Base-by-base conservation (phyloP, 2,329 filamentous ascomycete genomes). In the Colletotrichum magnum region DNA sequence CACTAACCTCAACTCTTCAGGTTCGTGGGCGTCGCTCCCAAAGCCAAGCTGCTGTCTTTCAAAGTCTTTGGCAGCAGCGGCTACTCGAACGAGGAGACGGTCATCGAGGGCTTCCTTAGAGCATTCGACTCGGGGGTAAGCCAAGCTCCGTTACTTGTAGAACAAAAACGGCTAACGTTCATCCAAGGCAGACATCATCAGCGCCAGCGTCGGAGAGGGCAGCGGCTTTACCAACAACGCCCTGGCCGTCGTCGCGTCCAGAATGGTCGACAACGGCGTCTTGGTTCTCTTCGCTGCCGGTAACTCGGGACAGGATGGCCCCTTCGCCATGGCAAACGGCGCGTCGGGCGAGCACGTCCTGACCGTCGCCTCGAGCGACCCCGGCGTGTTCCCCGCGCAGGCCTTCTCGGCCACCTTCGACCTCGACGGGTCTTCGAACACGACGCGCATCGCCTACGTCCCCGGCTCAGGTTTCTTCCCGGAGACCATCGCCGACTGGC, bases 211-310 rank as follows among this genome's bases (percentile, higher is more conserved):
- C 59, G 80, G 82, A 4, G 71, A 74, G 6, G 74, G 78, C 2
- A 76, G 78, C 58, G 84, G 84, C 26, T 83, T 80, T 70, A 74
- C 73, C 24, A 78, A 81, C 45, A 82, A 82, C 41, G 79, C 81
- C 5, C 84, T 79, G 82, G 81, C 82, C 1, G 72, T 80, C 3
- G 74, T 85, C 1, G 79, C 81, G 5, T 80, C 77, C 18, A 77
- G 81, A 2, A 76, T 85, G 32, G 82, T 83, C n/a, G 79, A 83
- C 15, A 75, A 81, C 24, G 86, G 86, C n/a, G 78, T 87, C 1
- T 81, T 86, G 9, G 80, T 87, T 28, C 81, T 83, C 16, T 82
- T 87, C 39, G 82, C 85, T 1, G 85, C 83, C 6, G 86, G 87
- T 18, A 89, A 89, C 64, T 80, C 83, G 32, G 86, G 87, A 28